phyloP scores from a whole-genome alignment of 179 eudicot genomes.

The Beta corolliflora region DNA sequence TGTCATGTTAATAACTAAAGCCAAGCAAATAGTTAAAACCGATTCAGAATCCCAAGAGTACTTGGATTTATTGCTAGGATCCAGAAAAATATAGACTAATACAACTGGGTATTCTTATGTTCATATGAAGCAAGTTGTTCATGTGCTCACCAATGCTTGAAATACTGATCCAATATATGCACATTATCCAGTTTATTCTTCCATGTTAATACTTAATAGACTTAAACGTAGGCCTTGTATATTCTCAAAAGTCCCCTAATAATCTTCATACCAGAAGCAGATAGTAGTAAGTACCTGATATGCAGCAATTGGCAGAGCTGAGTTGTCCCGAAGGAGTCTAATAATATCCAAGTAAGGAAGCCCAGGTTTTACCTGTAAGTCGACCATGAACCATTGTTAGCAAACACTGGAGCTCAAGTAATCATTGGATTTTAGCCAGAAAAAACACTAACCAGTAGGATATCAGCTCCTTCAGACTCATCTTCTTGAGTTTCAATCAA shows the following conservation, averaged over 20 bases:
- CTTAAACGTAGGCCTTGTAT: background rate
- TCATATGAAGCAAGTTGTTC: background rate
- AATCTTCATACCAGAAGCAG: background rate
- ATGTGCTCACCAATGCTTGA: background rate
- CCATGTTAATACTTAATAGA: background rate
- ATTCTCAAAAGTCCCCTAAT: background rate
- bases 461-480: slow-evolving; percentile 98
- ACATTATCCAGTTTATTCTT: background rate
- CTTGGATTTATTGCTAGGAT: background rate
- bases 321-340: slow-evolving; percentile 79
- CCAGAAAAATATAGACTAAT: background rate
- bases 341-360: slow-evolving; percentile 91
- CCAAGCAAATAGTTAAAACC: background rate
- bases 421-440: background rate
- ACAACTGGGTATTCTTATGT: background rate
- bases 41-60: background rate
- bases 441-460: slow-evolving; percentile 70
- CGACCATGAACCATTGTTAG: background rate
- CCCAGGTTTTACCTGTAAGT: slow-evolving; percentile 84
- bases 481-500: slow-evolving; percentile 75
- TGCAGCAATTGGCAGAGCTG: slow-evolving; percentile 92
- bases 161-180: background rate
- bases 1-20: background rate
- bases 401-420: background rate
- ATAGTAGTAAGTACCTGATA: slow-evolving; percentile 65